These are phyloP conservation scores for Rhizophlyctis rosea DNA, from an alignment of 192 early-diverging fungal genomes.

Conservation along the genomic window DNA sequence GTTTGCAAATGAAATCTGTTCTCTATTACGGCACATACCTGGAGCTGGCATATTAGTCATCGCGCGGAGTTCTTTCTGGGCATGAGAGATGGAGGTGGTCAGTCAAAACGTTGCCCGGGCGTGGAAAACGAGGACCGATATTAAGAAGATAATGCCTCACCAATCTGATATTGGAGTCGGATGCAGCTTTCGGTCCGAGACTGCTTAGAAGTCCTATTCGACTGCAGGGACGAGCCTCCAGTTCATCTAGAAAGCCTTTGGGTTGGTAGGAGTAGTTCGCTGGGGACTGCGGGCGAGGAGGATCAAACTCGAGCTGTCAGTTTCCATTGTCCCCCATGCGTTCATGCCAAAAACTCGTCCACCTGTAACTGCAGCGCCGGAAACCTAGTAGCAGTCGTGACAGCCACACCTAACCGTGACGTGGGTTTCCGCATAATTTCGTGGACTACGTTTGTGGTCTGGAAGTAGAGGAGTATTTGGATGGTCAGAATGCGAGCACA, in stretches of 20 bases:
- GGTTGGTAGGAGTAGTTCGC: not conserved
- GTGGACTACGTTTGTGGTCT: constrained; percentile 29
- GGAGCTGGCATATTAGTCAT: too few species aligned
- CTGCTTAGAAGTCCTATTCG: too few species aligned
- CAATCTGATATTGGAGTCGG: too few species aligned
- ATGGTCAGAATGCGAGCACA: too few species aligned
- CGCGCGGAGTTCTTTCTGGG: too few species aligned
- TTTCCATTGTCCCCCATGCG: not conserved
- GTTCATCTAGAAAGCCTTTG: not conserved
- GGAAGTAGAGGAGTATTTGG: too few species aligned
- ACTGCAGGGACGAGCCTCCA: not conserved
- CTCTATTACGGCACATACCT: not conserved
- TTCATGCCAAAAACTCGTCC: not conserved
- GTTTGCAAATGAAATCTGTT: not conserved
- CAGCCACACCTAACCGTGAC: constrained; percentile 30
- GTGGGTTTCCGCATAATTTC: constrained; percentile 26
- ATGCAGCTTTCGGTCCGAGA: too few species aligned
- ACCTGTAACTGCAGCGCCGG: constrained; percentile 30
- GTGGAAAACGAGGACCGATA: too few species aligned
- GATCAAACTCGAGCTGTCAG: not conserved
- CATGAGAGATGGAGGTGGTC: too few species aligned
- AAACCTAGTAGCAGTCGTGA: constrained; percentile 30
- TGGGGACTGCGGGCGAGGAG: not conserved
- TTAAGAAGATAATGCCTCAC: too few species aligned
- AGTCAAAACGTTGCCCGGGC: too few species aligned